phyloP scores from a whole-genome alignment of 768 basidiomycete species.

The Mycena polygramma region DNA sequence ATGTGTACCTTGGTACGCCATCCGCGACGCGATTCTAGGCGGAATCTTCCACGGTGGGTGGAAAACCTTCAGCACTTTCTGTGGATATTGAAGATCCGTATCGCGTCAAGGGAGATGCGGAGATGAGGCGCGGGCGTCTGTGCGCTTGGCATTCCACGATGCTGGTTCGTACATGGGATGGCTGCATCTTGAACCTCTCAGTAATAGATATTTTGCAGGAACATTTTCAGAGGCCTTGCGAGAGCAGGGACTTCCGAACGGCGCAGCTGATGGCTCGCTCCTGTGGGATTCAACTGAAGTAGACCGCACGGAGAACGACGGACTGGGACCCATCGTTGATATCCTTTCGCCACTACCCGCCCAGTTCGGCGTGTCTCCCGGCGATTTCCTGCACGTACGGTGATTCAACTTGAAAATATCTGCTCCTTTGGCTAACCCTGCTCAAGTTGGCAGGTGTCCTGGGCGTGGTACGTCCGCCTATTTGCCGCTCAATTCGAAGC shows the following conservation, averaged over 20 bases:
- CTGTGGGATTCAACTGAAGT: conserved; percentile 28
- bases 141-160: conserved; percentile 37
- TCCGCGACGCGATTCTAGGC: conserved; percentile 37
- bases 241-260: conserved; percentile 21
- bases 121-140: conserved; percentile 27
- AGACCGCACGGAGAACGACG: conserved; percentile 31
- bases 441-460: conserved; percentile 32
- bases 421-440: background rate
- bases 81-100: background rate
- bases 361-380: conserved; percentile 34
- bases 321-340: conserved; percentile 27
- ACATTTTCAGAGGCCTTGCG: conserved; percentile 22
- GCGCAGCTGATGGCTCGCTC: conserved; percentile 35
- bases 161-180: conserved; percentile 22
- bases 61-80: background rate
- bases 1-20: conserved; percentile 32
- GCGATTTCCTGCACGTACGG: conserved; percentile 35
- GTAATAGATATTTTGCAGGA: background rate
- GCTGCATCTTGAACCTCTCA: background rate
- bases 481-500: background rate
- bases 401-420: background rate
- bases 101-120: conserved; percentile 27
- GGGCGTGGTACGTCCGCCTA: conserved; percentile 6
- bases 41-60: conserved; percentile 26
- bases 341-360: conserved; percentile 29